These are phyloP conservation scores for Obba rivulosa DNA, from an alignment of 768 basidiomycete genomes.

Conservation along the genomic window DNA sequence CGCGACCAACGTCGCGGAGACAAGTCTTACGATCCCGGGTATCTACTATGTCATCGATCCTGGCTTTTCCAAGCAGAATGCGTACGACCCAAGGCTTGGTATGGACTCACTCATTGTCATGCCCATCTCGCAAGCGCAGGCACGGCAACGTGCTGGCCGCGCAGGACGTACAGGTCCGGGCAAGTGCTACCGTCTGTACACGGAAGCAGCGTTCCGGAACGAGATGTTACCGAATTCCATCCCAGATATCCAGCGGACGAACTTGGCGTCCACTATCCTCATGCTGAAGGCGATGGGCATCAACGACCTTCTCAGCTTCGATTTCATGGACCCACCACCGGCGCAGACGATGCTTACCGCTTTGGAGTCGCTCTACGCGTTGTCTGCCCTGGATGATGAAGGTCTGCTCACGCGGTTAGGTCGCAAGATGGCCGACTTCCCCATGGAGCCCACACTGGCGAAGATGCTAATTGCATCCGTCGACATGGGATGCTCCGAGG, in stretches of 20 bases:
- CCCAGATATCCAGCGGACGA: conserved; percentile 95
- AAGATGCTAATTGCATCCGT: conserved; percentile 99
- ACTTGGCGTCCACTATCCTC: conserved; percentile 87
- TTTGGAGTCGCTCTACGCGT: conserved; percentile 87
- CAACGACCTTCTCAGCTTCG: conserved; percentile 95
- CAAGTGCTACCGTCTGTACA: conserved; percentile 96
- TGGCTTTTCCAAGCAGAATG: conserved; percentile 98
- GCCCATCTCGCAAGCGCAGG: conserved; percentile 98
- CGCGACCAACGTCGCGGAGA: conserved; percentile 99
- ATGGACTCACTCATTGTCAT: conserved; percentile 99
- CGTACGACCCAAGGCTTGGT: conserved; percentile 92
- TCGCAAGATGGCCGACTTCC: conserved; percentile 99
- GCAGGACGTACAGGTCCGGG: conserved; percentile 98
- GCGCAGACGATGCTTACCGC: conserved; percentile 97
- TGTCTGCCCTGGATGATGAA: conserved; percentile 96
- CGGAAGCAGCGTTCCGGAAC: conserved; percentile 96
- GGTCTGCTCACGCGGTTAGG: conserved; percentile 91
- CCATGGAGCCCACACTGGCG: conserved; percentile 92
- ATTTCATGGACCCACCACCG: conserved; percentile 99
- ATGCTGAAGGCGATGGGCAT: conserved; percentile 99
- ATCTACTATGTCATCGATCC: conserved; percentile 99
- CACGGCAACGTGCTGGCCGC: conserved; percentile 91
- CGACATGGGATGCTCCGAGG: conserved; percentile 96
- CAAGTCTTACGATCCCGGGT: conserved; percentile 95
- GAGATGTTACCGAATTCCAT: conserved; percentile 98